Evolutionary conservation across 2,329 filamentous ascomycete species (phyloP), one percentile per base, ranked within the genome.

Genomic region (Fusarium virguliforme): DNA sequence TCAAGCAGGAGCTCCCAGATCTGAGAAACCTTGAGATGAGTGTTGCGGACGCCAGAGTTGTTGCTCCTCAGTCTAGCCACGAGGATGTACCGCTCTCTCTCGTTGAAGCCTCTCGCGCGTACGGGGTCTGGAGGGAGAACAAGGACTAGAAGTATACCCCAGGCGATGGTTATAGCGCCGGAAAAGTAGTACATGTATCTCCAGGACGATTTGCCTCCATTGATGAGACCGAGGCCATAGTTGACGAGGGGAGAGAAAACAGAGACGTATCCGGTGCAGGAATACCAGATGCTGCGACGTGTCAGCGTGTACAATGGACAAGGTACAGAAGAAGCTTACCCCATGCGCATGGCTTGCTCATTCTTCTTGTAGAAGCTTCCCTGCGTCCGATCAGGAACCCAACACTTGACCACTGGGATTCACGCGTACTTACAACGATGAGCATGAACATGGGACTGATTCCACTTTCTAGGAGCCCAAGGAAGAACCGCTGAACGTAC

Each of bases 361-460:
- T 80, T 72, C 50, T 82, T 81, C n/a, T 78, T 83, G 53, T 84
- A 85, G 76, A 79, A 85, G 15, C 70, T 75, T 7, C 76, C 75
- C 71, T 74, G 15, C 15, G 43, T 30, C 15, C 43, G 15, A 12
- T 48, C 8, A 48, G 43, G 24, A 30, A 48, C 43, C 41, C 24
- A 26, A 7, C 13, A 48, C 43, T n/a, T 48, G 24, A 30, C 24
- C 24, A 30, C 24, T 28, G 15, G 43, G 15, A 26, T 48, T 48
- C 8, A n/a, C 43, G 26, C 24, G 13, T 48, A 68, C 72, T 64
- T 50, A 75, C 78, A 2, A 87, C 82, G 46, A 88, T 86, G 56
- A 87, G 81, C 81, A 88, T 87, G 64, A 88, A 89, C 48, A 85
- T 85, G 0, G 88, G 88, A 1, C 85, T 87, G 37, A 90, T 85